Evolutionary conservation across 805 yeast genomes (phyloP), one percentile per base, ranked within the genome.

Genomic region (Pichia exigua): DNA sequence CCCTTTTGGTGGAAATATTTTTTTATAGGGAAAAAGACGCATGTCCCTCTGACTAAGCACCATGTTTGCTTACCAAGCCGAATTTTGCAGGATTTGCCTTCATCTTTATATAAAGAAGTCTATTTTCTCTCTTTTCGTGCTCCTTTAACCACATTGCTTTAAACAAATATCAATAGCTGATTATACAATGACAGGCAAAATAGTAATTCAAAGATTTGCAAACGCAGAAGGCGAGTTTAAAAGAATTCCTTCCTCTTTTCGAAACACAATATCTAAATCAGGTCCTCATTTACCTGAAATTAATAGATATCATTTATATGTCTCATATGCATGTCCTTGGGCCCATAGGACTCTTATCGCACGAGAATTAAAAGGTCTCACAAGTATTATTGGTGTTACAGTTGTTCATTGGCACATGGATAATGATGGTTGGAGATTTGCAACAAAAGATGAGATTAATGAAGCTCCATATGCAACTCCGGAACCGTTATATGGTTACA

Each of bases 391-490:
- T 54, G 78, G 81, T 3, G 74, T 83, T 32, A 81, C 91, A 21
- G 89, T 88, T 41, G 97, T 92, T 13, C 95, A 90, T 66, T 90
- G 97, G 92, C 83, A 81, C 61, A 77, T 92, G 85, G 96, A 86
- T 57, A 77, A 73, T 15, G 74, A 85, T 53, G 97, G 98, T 4
- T 92, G 99, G 99, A 78, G 88, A 63, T 87, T 94, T 67, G 75
- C 79, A 38, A 49, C 58, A 17, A 53, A 46, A 0, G 78, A 74
- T 27, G 81, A 78, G 54, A 70, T 71, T 67, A 27, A 28, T 13
- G 56, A 54, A 21, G 53, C 76, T 64, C 51, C 66, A 69, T 67
- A 67, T 48, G 73, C 80, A 24, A 76, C 83, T 12, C 75, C 73
- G 46, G 94, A 87, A 47, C 78, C 79, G 17, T 53, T 84, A 41